A percentile compares a stretch with the other conserved stretches of the same genome.
Evolutionary conservation across 2,329 filamentous ascomycete species (phyloP).

Genomic region (Aspergillus costaricaensis): DNA sequence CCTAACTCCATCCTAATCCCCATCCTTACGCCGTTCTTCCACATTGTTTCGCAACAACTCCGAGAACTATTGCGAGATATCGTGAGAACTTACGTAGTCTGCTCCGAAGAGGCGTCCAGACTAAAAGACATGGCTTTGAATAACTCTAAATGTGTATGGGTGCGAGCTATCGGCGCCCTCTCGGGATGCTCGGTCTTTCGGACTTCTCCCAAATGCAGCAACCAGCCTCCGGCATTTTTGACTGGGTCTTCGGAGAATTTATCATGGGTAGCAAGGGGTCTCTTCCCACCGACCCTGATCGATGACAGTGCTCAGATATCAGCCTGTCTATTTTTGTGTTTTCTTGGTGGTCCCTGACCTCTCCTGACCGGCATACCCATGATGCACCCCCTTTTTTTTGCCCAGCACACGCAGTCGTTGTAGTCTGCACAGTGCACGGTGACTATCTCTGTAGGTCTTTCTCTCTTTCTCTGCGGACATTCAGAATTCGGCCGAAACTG

Average conservation of each 20-base stretch:
- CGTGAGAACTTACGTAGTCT: background rate
- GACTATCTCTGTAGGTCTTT: background rate
- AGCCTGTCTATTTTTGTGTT: background rate
- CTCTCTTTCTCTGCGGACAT: background rate
- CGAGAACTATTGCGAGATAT: background rate
- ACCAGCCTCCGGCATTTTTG: conserved; percentile 11
- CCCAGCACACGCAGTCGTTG: background rate
- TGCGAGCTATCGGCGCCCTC: background rate
- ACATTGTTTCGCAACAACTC: background rate
- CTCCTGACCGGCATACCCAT: background rate
- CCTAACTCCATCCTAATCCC: background rate
- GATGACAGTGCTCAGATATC: conserved; percentile 7
- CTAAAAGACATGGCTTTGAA: background rate
- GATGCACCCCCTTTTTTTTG: background rate
- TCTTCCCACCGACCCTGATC: conserved; percentile 3
- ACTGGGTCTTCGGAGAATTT: conserved; percentile 6
- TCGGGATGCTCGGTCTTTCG: background rate
- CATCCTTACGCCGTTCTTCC: background rate
- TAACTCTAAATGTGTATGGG: background rate
- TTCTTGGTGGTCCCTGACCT: background rate
- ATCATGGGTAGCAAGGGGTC: conserved; percentile 5
- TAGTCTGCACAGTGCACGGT: background rate
- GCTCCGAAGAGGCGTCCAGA: background rate
- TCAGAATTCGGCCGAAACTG: conserved; percentile 17
- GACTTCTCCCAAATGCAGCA: conserved; percentile 12